These are phyloP conservation scores for Plicaturopsis crispa DNA, from an alignment of 768 basidiomycete species.

Conservation along the genomic window DNA sequence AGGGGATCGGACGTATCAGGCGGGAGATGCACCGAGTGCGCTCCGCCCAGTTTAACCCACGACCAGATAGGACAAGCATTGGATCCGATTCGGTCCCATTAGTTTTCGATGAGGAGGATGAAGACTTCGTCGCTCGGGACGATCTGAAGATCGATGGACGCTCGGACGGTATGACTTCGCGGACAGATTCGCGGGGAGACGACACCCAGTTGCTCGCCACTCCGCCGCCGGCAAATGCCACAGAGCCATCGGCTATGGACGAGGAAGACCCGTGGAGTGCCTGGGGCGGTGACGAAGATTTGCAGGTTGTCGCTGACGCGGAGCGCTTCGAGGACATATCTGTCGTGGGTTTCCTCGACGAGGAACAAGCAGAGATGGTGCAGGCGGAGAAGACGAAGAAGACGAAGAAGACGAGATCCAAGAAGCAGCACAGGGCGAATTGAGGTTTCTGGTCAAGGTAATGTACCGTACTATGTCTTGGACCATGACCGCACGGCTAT, in stretches of 20 bases:
- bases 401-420: too few species aligned
- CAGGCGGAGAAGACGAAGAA: conserved; percentile 9
- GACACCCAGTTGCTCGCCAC: neutral
- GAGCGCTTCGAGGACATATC: conserved; percentile 24
- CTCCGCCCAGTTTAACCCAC: conserved; percentile 30
- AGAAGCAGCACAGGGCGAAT: too few species aligned
- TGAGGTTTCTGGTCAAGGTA: too few species aligned
- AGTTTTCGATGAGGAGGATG: conserved; percentile 64
- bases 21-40: conserved; percentile 48
- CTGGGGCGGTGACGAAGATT: conserved; percentile 19
- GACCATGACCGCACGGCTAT: too few species aligned
- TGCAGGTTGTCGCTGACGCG: conserved; percentile 21
- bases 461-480: too few species aligned
- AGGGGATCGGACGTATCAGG: conserved; percentile 50
- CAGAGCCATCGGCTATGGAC: conserved; percentile 2
- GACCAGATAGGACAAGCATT: conserved; percentile 14
- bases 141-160: conserved; percentile 6
- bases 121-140: conserved; percentile 39
- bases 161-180: neutral
- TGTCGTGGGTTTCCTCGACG: conserved; percentile 24
- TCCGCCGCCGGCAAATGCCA: neutral
- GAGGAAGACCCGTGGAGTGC: conserved; percentile 15
- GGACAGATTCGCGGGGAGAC: neutral
- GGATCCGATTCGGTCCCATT: conserved; percentile 32
- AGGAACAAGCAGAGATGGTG: conserved; percentile 18